Evolutionary conservation across 495 filamentous ascomycete genomes (phyloP).

Genomic region (Penicillium longicatenatum): DNA sequence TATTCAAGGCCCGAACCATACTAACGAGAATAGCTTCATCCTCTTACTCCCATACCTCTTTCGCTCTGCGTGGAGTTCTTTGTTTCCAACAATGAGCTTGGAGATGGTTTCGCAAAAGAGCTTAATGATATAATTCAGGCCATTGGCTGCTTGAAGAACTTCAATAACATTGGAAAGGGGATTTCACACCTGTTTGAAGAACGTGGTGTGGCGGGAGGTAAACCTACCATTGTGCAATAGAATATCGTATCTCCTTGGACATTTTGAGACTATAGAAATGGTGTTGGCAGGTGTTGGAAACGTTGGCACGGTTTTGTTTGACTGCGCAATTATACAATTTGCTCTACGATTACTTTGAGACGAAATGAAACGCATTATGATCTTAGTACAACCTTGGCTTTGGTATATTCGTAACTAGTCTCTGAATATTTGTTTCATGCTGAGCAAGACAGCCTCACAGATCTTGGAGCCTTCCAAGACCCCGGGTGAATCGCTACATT

Average conservation of each 20-base stretch:
- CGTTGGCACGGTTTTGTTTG: too few relatives aligned
- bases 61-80: background rate
- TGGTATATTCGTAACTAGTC: too few relatives aligned
- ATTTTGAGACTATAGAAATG: too few relatives aligned
- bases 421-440: too few relatives aligned
- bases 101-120: background rate
- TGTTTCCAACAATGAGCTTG: background rate
- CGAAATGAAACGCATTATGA: too few relatives aligned
- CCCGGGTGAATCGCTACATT: too few relatives aligned
- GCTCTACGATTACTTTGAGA: too few relatives aligned
- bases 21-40: background rate
- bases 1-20: background rate
- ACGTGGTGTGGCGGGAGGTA: background rate
- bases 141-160: background rate
- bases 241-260: background rate
- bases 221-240: background rate
- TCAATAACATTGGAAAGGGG: background rate
- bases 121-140: background rate
- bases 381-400: too few relatives aligned
- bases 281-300: background rate
- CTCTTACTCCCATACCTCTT: background rate
- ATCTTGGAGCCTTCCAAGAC: too few relatives aligned
- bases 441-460: too few relatives aligned
- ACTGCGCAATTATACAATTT: too few relatives aligned
- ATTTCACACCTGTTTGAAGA: background rate